phyloP scores from a whole-genome alignment of 2,329 filamentous ascomycete genomes.

The Endocalyx cinctus region DNA sequence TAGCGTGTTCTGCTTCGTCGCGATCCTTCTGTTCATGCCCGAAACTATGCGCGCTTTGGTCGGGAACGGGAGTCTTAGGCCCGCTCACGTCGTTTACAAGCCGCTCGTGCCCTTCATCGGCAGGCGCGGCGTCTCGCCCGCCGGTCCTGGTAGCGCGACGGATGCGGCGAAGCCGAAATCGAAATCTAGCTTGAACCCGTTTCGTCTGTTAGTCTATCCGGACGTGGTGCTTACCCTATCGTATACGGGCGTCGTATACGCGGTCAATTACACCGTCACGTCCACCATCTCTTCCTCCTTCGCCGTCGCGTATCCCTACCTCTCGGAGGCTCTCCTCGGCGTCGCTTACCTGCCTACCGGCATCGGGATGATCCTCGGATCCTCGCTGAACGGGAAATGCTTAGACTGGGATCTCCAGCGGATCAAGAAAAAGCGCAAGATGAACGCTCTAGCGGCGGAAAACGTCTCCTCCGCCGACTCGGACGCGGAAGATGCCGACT shows the following conservation, averaged over 20 bases:
- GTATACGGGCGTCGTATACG: constrained; percentile 28
- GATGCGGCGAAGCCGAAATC: background rate
- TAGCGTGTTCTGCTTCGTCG: constrained; percentile 30
- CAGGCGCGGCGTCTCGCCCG: background rate
- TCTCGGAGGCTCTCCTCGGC: constrained; percentile 26
- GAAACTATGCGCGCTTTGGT: constrained; percentile 25
- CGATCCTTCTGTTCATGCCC: constrained; percentile 28
- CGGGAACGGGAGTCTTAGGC: constrained; percentile 22
- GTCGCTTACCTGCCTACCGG: constrained; percentile 27
- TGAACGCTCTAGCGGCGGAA: no score
- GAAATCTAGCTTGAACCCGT: background rate
- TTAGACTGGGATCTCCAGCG: constrained; percentile 24
- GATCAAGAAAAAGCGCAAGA: constrained; percentile 8
- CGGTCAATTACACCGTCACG: constrained; percentile 29
- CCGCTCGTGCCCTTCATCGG: constrained; percentile 12
- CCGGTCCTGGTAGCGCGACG: background rate
- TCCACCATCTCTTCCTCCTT: constrained; percentile 29
- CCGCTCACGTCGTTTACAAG: constrained; percentile 14
- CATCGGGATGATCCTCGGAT: constrained; percentile 23
- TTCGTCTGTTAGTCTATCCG: constrained; percentile 23
- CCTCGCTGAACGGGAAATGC: constrained; percentile 21
- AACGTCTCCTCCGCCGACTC: no score
- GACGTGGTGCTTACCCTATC: constrained; percentile 24
- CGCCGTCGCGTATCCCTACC: constrained; percentile 16
- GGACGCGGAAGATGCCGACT: background rate